Evolutionary conservation across 352 stramenopile species (phyloP), one percentile per base, ranked within the genome.

Genomic region (Paralagenidium karlingii): DNA sequence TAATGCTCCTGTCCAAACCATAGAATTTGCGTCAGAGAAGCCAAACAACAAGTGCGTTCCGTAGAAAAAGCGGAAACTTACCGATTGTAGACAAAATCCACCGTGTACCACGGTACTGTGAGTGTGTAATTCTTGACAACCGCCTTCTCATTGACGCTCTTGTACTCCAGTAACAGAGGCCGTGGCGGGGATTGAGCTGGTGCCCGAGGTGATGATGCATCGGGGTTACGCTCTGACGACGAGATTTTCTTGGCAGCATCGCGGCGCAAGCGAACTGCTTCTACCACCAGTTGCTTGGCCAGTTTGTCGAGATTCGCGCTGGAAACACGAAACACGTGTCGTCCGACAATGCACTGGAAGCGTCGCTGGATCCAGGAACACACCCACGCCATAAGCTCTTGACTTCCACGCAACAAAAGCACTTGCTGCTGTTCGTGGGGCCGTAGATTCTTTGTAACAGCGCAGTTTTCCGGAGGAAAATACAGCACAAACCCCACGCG

Each of bases 271-370:
- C 34, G 24, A 3, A 20, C 13, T 6, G 5, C 26, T 42, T 69
- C 33, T 7, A 28, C 40, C 32, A 59, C n/a, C 21, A 82, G 45
- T 49, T 53, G 60, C 9, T 68, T 58, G 27, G 68, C 63, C 26
- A 82, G 52, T 25, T 57, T 51, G 41, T 71, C 68, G 24, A 82
- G 49, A 28, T 80, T 75, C 19, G 56, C 22, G 28, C 65, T 50
- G 29, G 60, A 53, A 16, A 86, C 62, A 31, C 55, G 55, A 42
- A 80, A 53, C n/a, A 55, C 49, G 26, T 63, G 56, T 8, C 54
- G 58, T 32, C 47, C 58, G 24, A 86, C 67, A 6, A 86, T 51
- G 37, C 71, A 83, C 47, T 86, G 71, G 47, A 82, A 86, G 49
- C 63, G 65, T 18, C 56, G 68, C 49, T 86, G 71, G 34, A 86